These are phyloP conservation scores for Solanum tarijense DNA, from an alignment of 257 asterid genomes.

Conservation along the genomic window DNA sequence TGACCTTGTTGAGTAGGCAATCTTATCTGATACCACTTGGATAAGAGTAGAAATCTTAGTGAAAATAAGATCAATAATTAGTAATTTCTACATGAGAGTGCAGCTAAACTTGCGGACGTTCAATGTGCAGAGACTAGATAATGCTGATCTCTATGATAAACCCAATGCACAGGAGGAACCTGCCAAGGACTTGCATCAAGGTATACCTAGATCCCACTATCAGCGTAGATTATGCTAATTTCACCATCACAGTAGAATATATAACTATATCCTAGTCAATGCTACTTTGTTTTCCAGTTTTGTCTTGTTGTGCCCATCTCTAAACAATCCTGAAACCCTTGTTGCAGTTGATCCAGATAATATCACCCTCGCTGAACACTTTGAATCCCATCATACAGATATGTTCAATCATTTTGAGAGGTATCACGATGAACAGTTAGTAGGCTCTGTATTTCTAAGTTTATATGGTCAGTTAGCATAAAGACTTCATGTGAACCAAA, in stretches of 20 bases:
- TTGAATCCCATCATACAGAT: conserved; percentile 31
- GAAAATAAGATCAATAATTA: not conserved
- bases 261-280: not conserved
- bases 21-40: not conserved
- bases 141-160: conserved; percentile 36
- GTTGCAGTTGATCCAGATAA: conserved; percentile 42
- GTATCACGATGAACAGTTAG: conserved; percentile 16
- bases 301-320: not conserved
- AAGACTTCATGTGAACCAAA: not conserved
- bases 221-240: not conserved
- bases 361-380: conserved; percentile 56
- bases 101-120: not conserved
- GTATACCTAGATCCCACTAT: conserved; percentile 23
- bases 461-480: not conserved
- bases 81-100: not conserved
- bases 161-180: conserved; percentile 27
- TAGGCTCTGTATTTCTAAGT: not conserved
- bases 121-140: conserved; percentile 59
- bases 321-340: conserved; percentile 3
- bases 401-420: conserved; percentile 66
- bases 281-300: not conserved
- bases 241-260: not conserved
- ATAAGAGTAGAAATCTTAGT: not conserved
- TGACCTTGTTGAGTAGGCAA: not conserved
- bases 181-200: conserved; percentile 64